Conservation (phyloP, 1,284 basidiomycete species). For the Phenoliferia sp. region DNA sequence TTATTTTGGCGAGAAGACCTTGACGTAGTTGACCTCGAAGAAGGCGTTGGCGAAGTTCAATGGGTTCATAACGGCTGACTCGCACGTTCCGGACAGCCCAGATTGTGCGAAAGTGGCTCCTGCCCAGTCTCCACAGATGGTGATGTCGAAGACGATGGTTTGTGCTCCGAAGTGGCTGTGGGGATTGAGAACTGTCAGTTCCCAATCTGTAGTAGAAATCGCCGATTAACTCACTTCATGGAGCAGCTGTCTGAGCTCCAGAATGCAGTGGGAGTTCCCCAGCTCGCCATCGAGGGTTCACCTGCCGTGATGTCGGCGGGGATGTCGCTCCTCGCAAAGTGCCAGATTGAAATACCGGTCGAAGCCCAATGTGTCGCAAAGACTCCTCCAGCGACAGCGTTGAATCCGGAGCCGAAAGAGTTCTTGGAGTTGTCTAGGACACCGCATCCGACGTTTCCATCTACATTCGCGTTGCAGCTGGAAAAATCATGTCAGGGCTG, state of each 20-base stretch:
- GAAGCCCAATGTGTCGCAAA: constrained; percentile 65
- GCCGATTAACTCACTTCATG: neutral
- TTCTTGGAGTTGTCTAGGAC: constrained; percentile 53
- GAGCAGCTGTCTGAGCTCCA: constrained; percentile 52
- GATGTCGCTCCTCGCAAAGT: constrained; percentile 52
- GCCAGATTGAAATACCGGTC: constrained; percentile 65
- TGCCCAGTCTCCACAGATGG: constrained; percentile 80
- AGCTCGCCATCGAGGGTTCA: constrained; percentile 38
- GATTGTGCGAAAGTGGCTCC: constrained; percentile 51
- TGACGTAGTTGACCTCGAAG: constrained; percentile 31
- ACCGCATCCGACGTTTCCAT: constrained; percentile 62
- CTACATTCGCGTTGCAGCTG: constrained; percentile 50
- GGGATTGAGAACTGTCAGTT: neutral
- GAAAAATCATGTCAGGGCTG: constrained; percentile 37
- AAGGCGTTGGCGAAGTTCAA: constrained; percentile 51
- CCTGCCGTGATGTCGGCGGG: constrained; percentile 60
- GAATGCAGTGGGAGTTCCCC: constrained; percentile 63
- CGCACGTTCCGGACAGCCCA: constrained; percentile 59
- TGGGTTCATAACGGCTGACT: constrained; percentile 58
- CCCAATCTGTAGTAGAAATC: too few species aligned
- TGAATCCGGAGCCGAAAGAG: constrained; percentile 68
- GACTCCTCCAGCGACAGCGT: constrained; percentile 65
- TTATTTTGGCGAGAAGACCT: neutral
- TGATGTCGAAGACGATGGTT: constrained; percentile 62
- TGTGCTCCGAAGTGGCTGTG: constrained; percentile 57